A percentile compares a stretch with the other conserved stretches of the same genome.
Conservation (phyloP, 495 filamentous ascomycete species). For the Trichoderma reesei region DNA sequence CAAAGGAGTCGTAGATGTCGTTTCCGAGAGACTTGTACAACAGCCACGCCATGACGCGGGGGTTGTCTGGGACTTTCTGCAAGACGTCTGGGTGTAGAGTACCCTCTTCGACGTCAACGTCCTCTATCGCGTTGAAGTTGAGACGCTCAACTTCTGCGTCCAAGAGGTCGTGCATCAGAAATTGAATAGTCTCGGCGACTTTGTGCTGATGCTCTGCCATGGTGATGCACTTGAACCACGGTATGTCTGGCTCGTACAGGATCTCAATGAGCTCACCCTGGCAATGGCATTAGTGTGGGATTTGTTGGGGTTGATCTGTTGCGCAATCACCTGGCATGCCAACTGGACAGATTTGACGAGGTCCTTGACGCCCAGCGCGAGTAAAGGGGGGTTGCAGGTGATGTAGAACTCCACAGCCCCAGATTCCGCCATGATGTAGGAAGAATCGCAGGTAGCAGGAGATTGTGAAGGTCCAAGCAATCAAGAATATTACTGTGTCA, state of each 20-base stretch:
- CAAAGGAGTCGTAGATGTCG: not conserved
- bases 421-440: not conserved
- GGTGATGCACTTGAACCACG: constrained; percentile 2
- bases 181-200: not conserved
- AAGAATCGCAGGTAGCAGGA: no score
- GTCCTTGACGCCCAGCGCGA: not conserved
- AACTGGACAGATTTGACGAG: not conserved
- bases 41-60: not conserved
- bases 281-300: not conserved
- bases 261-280: not conserved
- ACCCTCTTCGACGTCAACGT: not conserved
- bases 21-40: not conserved
- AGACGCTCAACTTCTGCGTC: not conserved
- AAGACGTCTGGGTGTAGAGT: not conserved
- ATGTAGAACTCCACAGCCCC: not conserved
- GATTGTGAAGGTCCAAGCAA: no score
- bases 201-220: not conserved
- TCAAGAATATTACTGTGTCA: no score
- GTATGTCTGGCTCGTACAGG: constrained; percentile 5
- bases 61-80: not conserved
- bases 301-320: not conserved
- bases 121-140: not conserved
- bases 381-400: constrained; percentile 3
- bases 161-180: not conserved
- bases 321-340: not conserved